These are phyloP conservation scores for Phytopythium boreale DNA, from an alignment of 352 stramenopile genomes.

Conservation along the genomic window DNA sequence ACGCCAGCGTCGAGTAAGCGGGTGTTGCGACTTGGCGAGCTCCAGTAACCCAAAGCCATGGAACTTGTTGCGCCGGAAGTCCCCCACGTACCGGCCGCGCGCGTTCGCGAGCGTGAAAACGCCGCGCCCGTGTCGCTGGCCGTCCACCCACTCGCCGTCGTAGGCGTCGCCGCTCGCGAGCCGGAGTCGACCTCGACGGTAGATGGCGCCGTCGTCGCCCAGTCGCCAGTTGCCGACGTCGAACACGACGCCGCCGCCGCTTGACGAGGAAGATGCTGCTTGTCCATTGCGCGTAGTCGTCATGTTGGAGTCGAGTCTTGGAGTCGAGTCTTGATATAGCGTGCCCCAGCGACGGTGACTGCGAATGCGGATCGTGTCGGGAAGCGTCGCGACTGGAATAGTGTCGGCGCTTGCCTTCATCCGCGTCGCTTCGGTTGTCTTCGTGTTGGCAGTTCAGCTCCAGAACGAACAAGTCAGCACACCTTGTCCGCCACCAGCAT, in stretches of 20 bases:
- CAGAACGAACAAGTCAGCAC: background rate
- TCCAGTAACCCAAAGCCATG: conserved; percentile 61
- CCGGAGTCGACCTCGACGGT: conserved; percentile 62
- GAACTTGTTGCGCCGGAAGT: conserved; percentile 53
- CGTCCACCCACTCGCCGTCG: conserved; percentile 83
- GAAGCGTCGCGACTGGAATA: conserved; percentile 1
- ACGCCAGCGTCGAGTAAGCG: conserved; percentile 62
- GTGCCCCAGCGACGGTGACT: no score
- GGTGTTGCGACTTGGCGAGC: conserved; percentile 48
- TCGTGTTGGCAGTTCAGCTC: background rate
- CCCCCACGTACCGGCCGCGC: conserved; percentile 42
- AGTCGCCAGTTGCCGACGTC: conserved; percentile 69
- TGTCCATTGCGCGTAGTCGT: background rate
- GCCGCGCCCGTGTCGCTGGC: conserved; percentile 67
- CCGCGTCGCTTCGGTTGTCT: background rate
- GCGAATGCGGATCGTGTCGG: no score
- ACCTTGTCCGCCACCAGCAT: background rate
- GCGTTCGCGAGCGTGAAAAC: conserved; percentile 44
- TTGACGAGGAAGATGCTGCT: background rate
- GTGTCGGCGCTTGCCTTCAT: background rate
- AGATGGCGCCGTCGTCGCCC: conserved; percentile 68
- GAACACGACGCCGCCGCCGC: conserved; percentile 38
- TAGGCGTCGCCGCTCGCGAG: conserved; percentile 80
- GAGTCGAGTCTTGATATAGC: background rate
- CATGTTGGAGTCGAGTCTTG: background rate